A percentile compares a stretch with the other conserved stretches of the same genome.
Conservation (phyloP, 192 early-diverging fungal species). For the Coemansia sp. region DNA sequence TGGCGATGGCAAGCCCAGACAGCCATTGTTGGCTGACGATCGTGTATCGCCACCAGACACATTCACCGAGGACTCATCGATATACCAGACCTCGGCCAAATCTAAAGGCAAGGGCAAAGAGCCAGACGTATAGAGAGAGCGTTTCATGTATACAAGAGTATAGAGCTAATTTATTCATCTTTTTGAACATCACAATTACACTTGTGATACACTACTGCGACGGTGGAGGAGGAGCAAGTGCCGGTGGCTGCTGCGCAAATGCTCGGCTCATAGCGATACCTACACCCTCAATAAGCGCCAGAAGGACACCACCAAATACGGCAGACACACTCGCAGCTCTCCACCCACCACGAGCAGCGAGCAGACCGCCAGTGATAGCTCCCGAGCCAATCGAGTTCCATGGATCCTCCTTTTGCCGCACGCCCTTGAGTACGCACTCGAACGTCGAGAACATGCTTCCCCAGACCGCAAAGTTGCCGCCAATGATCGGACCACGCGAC, state of each 20-base stretch:
- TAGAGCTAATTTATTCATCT: background rate
- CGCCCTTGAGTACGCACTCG: constrained; percentile 90
- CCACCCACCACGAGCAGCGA: constrained; percentile 82
- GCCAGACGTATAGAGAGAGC: constrained; percentile 23
- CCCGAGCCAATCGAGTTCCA: constrained; percentile 98
- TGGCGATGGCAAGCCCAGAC: background rate
- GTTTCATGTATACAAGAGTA: background rate
- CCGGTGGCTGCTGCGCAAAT: constrained; percentile 64
- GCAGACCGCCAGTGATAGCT: constrained; percentile 90
- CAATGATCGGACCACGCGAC: constrained; percentile 89
- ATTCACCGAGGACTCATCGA: background rate
- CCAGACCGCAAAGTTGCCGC: constrained; percentile 99
- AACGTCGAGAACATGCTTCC: constrained; percentile 97
- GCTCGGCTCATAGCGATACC: constrained; percentile 76
- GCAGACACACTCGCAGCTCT: constrained; percentile 83
- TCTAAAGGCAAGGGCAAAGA: constrained; percentile 48
- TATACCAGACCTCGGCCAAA: background rate
- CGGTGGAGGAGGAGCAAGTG: constrained; percentile 44
- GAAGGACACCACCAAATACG: constrained; percentile 86
- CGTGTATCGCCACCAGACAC: background rate
- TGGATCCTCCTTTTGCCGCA: constrained; percentile 98
- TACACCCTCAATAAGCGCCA: constrained; percentile 96
- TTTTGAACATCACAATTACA: background rate
- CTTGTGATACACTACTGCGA: constrained; percentile 16
- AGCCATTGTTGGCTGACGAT: constrained; percentile 3